Conservation (phyloP, 345 rosid genomes). For the Populus tremula region DNA sequence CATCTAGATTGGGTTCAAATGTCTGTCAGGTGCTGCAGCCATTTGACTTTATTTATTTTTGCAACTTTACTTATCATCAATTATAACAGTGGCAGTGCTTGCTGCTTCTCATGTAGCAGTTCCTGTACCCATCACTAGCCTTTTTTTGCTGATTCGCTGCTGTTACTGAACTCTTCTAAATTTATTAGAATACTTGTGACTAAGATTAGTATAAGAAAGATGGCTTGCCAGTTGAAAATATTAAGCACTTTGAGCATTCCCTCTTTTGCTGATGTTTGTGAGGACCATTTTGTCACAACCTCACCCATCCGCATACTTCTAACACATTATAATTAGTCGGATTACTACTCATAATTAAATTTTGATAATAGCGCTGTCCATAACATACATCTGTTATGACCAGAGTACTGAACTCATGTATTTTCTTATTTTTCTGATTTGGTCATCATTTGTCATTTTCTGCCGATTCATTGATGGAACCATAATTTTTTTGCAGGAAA, state of each 20-base stretch:
- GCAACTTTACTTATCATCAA: not conserved
- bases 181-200: not conserved
- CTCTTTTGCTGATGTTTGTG: too few relatives aligned
- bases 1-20: too few relatives aligned
- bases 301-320: too few relatives aligned
- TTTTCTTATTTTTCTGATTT: not conserved
- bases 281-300: too few relatives aligned
- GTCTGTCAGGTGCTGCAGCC: too few relatives aligned
- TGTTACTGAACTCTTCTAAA: not conserved
- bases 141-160: not conserved
- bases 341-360: too few relatives aligned
- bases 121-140: not conserved
- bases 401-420: too few relatives aligned
- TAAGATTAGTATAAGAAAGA: not conserved
- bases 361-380: too few relatives aligned
- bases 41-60: not conserved
- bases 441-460: not conserved
- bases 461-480: not conserved
- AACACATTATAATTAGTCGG: too few relatives aligned
- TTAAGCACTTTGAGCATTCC: not conserved
- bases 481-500: constrained; percentile 28
- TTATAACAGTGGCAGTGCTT: not conserved
- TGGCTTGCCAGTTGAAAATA: not conserved
- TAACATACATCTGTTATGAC: too few relatives aligned
- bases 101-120: not conserved